Conservation (phyloP, 352 stramenopile genomes). For the Phytopythium litorale region DNA sequence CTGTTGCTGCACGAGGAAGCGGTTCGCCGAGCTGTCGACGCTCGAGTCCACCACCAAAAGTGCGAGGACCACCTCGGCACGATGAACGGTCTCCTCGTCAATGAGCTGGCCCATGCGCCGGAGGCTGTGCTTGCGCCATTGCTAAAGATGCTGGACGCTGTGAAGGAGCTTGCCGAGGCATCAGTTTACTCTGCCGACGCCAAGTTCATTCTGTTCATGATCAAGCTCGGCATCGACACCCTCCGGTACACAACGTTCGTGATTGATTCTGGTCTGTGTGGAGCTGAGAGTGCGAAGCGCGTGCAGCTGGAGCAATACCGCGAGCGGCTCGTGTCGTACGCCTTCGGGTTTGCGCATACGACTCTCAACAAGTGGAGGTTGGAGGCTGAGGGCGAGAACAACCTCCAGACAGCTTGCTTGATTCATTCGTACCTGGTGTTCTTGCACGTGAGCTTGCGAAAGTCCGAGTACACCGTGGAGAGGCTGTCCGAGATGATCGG, state of each 20-base stretch:
- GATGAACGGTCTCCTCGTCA: slow-evolving; percentile 96
- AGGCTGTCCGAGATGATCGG: slow-evolving; percentile 72
- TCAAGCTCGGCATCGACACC: slow-evolving; percentile 79
- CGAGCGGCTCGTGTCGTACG: slow-evolving; percentile 47
- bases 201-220: slow-evolving; percentile 87
- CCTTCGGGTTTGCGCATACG: slow-evolving; percentile 62
- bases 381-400: slow-evolving; percentile 69
- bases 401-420: slow-evolving; percentile 79
- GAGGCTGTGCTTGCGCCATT: slow-evolving; percentile 78
- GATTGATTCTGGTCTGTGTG: slow-evolving; percentile 40
- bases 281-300: slow-evolving; percentile 27
- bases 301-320: slow-evolving; percentile 49
- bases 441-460: slow-evolving; percentile 64
- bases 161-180: slow-evolving; percentile 76
- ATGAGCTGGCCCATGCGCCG: slow-evolving; percentile 96
- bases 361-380: slow-evolving; percentile 77
- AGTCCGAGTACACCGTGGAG: slow-evolving; percentile 63
- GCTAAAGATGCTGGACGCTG: slow-evolving; percentile 78
- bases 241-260: slow-evolving; percentile 75
- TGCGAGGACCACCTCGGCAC: slow-evolving; percentile 91
- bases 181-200: slow-evolving; percentile 81
- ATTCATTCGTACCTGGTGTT: slow-evolving; percentile 80
- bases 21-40: slow-evolving; percentile 69
- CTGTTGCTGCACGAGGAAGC: slow-evolving; percentile 79
- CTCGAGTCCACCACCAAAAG: slow-evolving; percentile 69